Evolutionary conservation across 306 rosid species (phyloP), one percentile per base, ranked within the genome.

Genomic region (Nissolia schottii): DNA sequence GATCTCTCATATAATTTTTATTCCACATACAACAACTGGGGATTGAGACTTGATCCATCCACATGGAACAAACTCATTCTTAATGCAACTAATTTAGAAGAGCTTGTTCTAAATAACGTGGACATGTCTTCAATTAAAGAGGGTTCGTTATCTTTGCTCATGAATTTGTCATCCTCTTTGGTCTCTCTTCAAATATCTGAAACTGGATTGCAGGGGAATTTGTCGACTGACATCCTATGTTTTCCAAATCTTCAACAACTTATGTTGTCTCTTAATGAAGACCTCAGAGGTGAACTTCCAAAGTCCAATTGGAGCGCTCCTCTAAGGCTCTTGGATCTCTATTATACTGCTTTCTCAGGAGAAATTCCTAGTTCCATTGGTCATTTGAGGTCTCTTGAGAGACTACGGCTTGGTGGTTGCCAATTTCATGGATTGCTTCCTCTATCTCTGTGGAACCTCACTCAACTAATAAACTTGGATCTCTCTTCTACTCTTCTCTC

Each of bases 401-500:
- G 6, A 0, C 61, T 70, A 23, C 0, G 0, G 2, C 45, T 57
- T 12, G 0, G 0, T 0, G 0, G 0, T 0, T 28, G 23, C 19
- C 3, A 28, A 2, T 28, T 71, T 28, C 2, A 27, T 25, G 75
- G 75, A 5, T 7, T 37, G 3, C 11, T 32, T 19, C 70, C 73
- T 19, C 2, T 9, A 2, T 69, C 73, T 1, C 16, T 78, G 2
- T 54, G 71, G 51, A 82, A 74, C 55, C 65, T 78, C 23, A 68
- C 75, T 40, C 43, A 71, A 32, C 31, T 75, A 0, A 60, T 31
- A 18, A 0, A 0, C 1, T 69, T 75, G 25, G 0, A 1, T 35
- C 80, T 80, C 2, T 0, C n/a, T n/a, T n/a, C n/a, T n/a, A n/a
- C n/a, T n/a, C n/a, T n/a, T n/a, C n/a, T n/a, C n/a, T n/a, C n/a